These are phyloP conservation scores for Boletus tylopilopsis DNA, from an alignment of 768 basidiomycete species.

Conservation along the genomic window DNA sequence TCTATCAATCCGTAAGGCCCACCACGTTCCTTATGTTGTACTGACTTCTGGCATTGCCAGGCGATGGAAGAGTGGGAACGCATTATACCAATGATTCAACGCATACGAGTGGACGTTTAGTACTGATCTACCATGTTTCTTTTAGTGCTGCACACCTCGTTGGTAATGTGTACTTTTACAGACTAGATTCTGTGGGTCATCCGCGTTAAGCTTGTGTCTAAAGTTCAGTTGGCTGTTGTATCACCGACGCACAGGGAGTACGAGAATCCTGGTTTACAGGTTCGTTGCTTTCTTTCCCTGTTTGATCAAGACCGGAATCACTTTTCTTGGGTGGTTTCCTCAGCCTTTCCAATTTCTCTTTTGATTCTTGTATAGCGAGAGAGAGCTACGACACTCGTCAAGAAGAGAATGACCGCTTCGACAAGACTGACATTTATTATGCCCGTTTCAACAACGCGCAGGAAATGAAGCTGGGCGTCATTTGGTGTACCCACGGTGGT, in stretches of 20 bases:
- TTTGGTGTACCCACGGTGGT: constrained; percentile 67
- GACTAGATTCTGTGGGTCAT: constrained; percentile 2
- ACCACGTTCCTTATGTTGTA: neutral
- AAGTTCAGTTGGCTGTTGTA: neutral
- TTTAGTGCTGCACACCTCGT: constrained; percentile 12
- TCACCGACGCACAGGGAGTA: neutral
- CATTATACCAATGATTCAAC: constrained; percentile 89
- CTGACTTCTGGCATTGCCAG: constrained; percentile 34
- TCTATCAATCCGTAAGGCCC: constrained; percentile 77
- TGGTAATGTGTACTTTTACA: constrained; percentile 4
- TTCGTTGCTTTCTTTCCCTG: constrained; percentile 11
- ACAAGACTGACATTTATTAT: constrained; percentile 61
- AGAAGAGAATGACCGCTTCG: neutral
- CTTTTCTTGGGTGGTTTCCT: constrained; percentile 2
- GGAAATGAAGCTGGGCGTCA: constrained; percentile 65
- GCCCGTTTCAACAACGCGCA: constrained; percentile 80
- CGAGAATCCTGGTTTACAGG: neutral
- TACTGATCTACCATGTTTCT: constrained; percentile 18
- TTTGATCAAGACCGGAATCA: constrained; percentile 5
- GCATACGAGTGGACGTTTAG: constrained; percentile 90
- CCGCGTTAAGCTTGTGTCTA: neutral
- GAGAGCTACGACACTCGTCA: constrained; percentile 48
- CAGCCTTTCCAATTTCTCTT: constrained; percentile 49
- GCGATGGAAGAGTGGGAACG: constrained; percentile 98
- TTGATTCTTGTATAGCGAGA: constrained; percentile 76